phyloP scores from a whole-genome alignment of 2,329 filamentous ascomycete genomes.

The Huntiella moniliformis region DNA sequence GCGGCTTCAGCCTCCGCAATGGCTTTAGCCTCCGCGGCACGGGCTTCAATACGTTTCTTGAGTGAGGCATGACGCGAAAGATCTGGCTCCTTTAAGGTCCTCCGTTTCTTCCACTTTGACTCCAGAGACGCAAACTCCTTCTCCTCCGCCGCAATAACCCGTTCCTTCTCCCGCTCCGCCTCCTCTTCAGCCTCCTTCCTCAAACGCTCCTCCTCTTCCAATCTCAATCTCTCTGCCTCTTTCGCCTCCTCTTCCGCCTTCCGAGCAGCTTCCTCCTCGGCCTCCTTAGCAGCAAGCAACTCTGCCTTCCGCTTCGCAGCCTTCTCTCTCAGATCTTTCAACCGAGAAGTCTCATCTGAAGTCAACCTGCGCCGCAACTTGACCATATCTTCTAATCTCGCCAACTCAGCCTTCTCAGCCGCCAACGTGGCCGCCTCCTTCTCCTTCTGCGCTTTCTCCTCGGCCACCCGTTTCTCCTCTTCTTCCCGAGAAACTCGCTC shows the following conservation, averaged over 20 bases:
- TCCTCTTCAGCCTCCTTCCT: conserved; percentile 1
- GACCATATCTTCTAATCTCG: conserved; percentile 4
- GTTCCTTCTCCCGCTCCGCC: conserved; percentile 1
- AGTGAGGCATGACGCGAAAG: conserved; percentile 3
- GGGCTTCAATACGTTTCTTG: background rate
- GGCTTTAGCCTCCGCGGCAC: background rate
- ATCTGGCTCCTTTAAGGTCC: conserved; percentile 2
- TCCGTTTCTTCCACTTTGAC: background rate
- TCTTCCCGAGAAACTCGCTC: background rate
- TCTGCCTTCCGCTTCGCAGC: conserved; percentile 16
- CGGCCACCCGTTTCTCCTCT: conserved; percentile 8
- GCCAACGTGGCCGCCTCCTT: conserved; percentile 16
- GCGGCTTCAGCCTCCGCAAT: background rate
- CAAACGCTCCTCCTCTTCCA: conserved; percentile 4
- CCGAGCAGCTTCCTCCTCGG: conserved; percentile 16
- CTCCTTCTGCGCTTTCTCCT: conserved; percentile 11
- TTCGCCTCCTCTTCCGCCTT: conserved; percentile 16
- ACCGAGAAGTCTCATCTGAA: background rate
- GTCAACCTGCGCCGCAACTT: conserved; percentile 7
- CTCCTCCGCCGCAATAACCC: conserved; percentile 4
- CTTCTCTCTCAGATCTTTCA: conserved; percentile 5
- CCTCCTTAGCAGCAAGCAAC: conserved; percentile 17
- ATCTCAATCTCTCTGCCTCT: conserved; percentile 3
- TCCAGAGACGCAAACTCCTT: conserved; percentile 6
- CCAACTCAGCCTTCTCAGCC: conserved; percentile 16